These are phyloP conservation scores for Naumovozyma dairenensis DNA, from an alignment of 805 yeast genomes.

Conservation along the genomic window DNA sequence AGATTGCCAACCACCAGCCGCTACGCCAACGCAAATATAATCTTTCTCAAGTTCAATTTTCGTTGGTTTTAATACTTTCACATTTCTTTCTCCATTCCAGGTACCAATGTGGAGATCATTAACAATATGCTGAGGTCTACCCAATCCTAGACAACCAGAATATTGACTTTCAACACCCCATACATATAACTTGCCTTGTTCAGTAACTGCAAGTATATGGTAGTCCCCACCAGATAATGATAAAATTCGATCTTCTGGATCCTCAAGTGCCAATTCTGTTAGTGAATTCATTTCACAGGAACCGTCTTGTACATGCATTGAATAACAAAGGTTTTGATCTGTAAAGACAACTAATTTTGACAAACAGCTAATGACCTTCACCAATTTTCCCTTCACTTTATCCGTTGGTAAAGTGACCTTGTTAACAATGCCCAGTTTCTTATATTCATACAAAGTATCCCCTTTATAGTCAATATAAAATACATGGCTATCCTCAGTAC, in stretches of 20 bases:
- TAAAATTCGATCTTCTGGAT: conserved; percentile 38
- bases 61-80: conserved; percentile 36
- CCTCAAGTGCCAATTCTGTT: conserved; percentile 15
- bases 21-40: conserved; percentile 46
- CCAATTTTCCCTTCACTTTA: conserved; percentile 29
- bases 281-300: conserved; percentile 9
- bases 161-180: conserved; percentile 60
- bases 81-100: conserved; percentile 25
- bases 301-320: conserved; percentile 14
- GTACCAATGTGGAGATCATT: conserved; percentile 19
- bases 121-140: conserved; percentile 24
- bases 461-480: conserved; percentile 42
- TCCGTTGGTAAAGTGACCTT: conserved; percentile 5
- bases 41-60: conserved; percentile 27
- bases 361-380: conserved; percentile 47
- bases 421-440: conserved; percentile 11
- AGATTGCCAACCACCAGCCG: conserved; percentile 78
- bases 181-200: conserved; percentile 44
- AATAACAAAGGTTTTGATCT: conserved; percentile 34
- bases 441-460: conserved; percentile 29
- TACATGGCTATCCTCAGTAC: conserved; percentile 37
- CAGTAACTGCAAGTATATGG: conserved; percentile 54
- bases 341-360: conserved; percentile 47
- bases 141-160: conserved; percentile 70
- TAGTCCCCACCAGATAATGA: conserved; percentile 63